Evolutionary conservation across 495 filamentous ascomycete genomes (phyloP), one percentile per base, ranked within the genome.

Genomic region (Neurospora intermedia): DNA sequence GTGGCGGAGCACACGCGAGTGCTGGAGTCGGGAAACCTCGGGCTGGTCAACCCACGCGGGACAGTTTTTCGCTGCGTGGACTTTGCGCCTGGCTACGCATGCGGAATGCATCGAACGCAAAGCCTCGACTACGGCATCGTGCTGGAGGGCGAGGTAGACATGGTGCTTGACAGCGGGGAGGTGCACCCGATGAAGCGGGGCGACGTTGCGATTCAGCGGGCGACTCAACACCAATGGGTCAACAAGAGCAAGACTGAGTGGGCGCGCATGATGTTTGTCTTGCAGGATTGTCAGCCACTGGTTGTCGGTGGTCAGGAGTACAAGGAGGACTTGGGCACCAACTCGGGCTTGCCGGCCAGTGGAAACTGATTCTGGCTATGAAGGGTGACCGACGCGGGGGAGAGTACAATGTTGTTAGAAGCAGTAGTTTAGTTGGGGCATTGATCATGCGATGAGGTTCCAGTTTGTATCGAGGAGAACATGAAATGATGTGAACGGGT

Each of bases 51-150:
- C 62, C 82, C 83, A n/a, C 78, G 80, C 74, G 87, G 88, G 23
- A 88, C 85, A 5, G 87, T 91, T 2, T 81, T 87, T 2, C 85
- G 90, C 11, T 85, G 85, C 72, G 89, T 91, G 18, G 90, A 92
- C 75, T 88, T 91, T 43, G 81, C 82, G 0, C 90, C 90, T 0
- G 82, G 80, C 8, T 81, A 84, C 74, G 81, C 82, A 31, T 86
- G 83, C 74, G 83, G 85, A 71, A 88, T 94, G 87, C 93, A 94
- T 73, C 85, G 91, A 0, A 94, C 93, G 4, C 85, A 89, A 76
- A 89, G 86, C 18, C 80, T 96, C 5, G 93, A 95, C 74, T 94
- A 92, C 70, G 92, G 91, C 4, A 85, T 94, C 72, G 87, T 96
- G 38, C 73, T 96, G n/a, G 91, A 94, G 77, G 93, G 93, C 0